Conservation (phyloP, 2,329 filamentous ascomycete species). For the Juglanconis juglandina region DNA sequence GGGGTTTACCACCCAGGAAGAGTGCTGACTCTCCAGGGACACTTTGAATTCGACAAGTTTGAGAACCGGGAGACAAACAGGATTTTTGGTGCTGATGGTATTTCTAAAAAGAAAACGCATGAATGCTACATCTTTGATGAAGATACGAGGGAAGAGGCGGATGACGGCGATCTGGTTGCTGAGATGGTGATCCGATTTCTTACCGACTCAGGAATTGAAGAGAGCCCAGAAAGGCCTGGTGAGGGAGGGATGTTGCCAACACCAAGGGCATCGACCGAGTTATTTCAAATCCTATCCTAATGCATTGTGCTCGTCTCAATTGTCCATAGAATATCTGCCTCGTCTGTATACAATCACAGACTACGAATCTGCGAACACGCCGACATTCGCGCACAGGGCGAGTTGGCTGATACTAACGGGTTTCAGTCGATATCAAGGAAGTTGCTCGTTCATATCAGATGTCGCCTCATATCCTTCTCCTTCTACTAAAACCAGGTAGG, state of each 20-base stretch:
- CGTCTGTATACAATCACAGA: too few relatives aligned
- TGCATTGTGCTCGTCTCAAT: too few relatives aligned
- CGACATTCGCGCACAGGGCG: too few relatives aligned
- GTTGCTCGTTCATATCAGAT: too few relatives aligned
- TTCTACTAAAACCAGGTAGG: too few relatives aligned
- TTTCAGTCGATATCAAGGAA: too few relatives aligned
- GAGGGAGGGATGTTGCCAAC: neutral
- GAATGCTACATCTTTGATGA: neutral
- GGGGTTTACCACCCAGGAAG: conserved; percentile 8
- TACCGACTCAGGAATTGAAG: neutral
- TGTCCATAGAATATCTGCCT: too few relatives aligned
- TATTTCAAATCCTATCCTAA: neutral
- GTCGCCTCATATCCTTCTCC: too few relatives aligned
- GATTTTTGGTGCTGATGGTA: conserved; percentile 12
- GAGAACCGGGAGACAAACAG: conserved; percentile 9
- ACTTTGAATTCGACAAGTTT: conserved; percentile 16
- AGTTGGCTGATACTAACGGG: too few relatives aligned
- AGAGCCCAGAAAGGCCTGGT: neutral
- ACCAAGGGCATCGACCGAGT: neutral
- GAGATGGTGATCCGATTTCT: conserved; percentile 11
- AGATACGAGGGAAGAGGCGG: neutral
- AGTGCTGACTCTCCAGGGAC: conserved; percentile 12
- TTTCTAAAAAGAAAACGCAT: neutral
- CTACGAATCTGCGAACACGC: too few relatives aligned
- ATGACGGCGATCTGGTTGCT: conserved; percentile 5